These are phyloP conservation scores for Pseudogymnoascus sp. DNA, from an alignment of 2,329 filamentous ascomycete genomes.

Conservation along the genomic window DNA sequence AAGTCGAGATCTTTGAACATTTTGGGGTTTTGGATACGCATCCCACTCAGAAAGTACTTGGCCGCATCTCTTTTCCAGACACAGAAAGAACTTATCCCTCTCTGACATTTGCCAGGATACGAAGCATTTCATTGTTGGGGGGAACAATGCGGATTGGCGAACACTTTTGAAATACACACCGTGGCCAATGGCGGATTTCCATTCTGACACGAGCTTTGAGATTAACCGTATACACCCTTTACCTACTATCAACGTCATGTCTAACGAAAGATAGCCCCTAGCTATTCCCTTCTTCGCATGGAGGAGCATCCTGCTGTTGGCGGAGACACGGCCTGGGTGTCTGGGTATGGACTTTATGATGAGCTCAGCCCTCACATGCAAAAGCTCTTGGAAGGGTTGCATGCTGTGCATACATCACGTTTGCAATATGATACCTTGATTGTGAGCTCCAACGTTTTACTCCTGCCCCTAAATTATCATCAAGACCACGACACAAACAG, in stretches of 20 bases:
- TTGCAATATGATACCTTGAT: slow-evolving; percentile 16
- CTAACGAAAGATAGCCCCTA: neutral
- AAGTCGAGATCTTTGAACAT: slow-evolving; percentile 17
- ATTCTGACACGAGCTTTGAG: slow-evolving; percentile 10
- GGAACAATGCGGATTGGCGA: slow-evolving; percentile 8
- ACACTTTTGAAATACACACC: slow-evolving; percentile 8
- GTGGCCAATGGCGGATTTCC: slow-evolving; percentile 9
- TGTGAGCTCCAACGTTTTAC: neutral
- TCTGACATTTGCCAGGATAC: neutral
- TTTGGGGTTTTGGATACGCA: slow-evolving; percentile 17
- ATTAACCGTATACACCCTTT: neutral
- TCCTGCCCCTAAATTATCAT: neutral
- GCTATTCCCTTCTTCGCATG: slow-evolving; percentile 9
- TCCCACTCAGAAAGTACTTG: slow-evolving; percentile 6
- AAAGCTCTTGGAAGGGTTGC: slow-evolving; percentile 16
- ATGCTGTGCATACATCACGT: slow-evolving; percentile 19
- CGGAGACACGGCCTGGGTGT: slow-evolving; percentile 14
- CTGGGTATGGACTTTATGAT: slow-evolving; percentile 19
- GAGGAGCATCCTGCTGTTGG: slow-evolving; percentile 9
- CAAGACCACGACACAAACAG: neutral
- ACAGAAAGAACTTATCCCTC: neutral
- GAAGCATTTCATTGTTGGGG: slow-evolving; percentile 9
- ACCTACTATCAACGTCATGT: neutral
- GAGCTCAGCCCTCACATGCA: slow-evolving; percentile 17
- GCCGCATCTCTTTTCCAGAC: neutral